Evolutionary conservation across 2,329 filamentous ascomycete species (phyloP), one percentile per base, ranked within the genome.

Genomic region (Claviceps digitariae): DNA sequence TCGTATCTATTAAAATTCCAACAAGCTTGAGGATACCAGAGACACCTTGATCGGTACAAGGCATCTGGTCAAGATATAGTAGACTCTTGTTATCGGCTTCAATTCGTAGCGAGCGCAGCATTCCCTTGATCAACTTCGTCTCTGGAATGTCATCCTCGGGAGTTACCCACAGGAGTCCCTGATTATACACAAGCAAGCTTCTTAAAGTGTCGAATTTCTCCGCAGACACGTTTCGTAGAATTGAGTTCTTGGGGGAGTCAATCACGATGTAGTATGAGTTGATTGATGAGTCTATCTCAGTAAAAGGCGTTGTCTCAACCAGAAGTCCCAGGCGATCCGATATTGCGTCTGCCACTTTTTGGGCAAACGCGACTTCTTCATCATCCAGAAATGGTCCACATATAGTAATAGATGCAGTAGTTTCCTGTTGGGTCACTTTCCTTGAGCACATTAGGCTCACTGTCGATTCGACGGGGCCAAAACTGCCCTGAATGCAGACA

Each of bases 111-210:
- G 53, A 50, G 10, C 48, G 55, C 12, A 58, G 49, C 6, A 58
- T 51, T 8, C 57, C 57, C 43, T 48, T 51, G 27, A 58, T 52
- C n/a, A 48, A 36, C 4, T 45, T 46, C 31, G 48, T 36, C 17
- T 58, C 57, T 15, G 54, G 57, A 4, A 27, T 7, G 20, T 36
- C 44, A 25, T 43, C 29, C 27, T 54, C 50, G 8, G 52, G 57
- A 15, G 53, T 47, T 12, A 53, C 55, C 57, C 57, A 58, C 15
- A 58, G 25, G 17, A 57, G 41, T 9, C 55, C 57, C 8, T 31
- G 40, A 10, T 40, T 51, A n/a, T 53, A n/a, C 15, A 52, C 25
- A 4, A 58, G 48, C 23, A 57, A 8, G 40, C 23, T n/a, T 38
- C 54, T 43, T 12, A 58, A n/a, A 1, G 23, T 20, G 2, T 55